These are phyloP conservation scores for Auricularia sp. DNA, from an alignment of 768 basidiomycete species.

Conservation along the genomic window DNA sequence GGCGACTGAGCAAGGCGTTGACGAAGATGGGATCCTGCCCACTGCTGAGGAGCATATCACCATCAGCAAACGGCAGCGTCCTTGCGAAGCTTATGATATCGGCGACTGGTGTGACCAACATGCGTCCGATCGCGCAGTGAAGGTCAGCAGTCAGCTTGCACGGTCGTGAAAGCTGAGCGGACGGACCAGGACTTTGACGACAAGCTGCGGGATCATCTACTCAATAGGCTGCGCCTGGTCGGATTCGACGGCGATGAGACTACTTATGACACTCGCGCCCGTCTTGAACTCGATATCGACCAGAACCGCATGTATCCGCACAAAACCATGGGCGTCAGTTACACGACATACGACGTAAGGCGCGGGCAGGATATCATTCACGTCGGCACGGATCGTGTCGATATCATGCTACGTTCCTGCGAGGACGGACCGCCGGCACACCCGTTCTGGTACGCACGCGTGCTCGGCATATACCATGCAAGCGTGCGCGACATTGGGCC, in stretches of 20 bases:
- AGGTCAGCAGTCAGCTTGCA: neutral
- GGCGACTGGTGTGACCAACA: neutral
- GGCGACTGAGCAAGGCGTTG: neutral
- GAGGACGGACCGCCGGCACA: neutral
- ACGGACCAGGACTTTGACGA: conserved; percentile 2
- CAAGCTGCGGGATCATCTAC: conserved; percentile 3
- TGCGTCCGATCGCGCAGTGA: neutral
- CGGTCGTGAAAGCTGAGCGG: neutral
- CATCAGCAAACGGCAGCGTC: neutral
- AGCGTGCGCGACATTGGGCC: conserved; percentile 4
- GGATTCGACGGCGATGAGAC: neutral
- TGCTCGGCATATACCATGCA: conserved; percentile 13
- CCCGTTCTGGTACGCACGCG: conserved; percentile 11
- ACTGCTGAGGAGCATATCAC: neutral
- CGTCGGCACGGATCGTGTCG: neutral
- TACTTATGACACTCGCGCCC: neutral
- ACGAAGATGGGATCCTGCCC: neutral
- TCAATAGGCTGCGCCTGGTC: neutral
- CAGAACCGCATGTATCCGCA: conserved; percentile 18
- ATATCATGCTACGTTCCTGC: neutral
- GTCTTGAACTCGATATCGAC: conserved; percentile 2
- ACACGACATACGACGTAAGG: conserved; percentile 22
- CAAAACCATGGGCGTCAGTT: conserved; percentile 20
- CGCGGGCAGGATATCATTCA: conserved; percentile 3
- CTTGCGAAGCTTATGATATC: neutral